Evolutionary conservation across 148 eudicot species (phyloP).

Genomic region (Rhododendron simsii): DNA sequence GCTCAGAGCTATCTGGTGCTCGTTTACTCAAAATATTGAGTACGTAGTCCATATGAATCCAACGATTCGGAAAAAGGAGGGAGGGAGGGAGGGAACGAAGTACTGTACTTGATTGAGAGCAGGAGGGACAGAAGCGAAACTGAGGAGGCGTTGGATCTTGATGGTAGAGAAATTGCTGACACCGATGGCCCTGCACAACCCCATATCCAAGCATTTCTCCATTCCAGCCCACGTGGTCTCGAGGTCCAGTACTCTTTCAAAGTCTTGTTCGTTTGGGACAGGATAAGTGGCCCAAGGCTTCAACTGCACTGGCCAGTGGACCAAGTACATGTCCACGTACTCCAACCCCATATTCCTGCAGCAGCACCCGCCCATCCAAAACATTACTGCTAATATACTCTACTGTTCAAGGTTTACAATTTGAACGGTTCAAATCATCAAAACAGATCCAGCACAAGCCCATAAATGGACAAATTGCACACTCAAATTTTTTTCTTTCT

Average conservation of each 20-base stretch:
- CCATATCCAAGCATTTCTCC: constrained; percentile 55
- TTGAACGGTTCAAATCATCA: no score
- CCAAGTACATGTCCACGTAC: constrained; percentile 56
- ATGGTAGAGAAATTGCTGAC: constrained; percentile 58
- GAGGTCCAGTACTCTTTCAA: constrained; percentile 34
- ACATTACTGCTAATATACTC: no score
- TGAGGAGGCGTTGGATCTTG: constrained; percentile 36
- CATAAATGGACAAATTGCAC: no score
- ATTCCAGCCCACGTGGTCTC: constrained; percentile 53
- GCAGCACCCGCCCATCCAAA: not conserved
- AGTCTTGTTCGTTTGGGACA: constrained; percentile 54
- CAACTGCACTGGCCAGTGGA: constrained; percentile 61
- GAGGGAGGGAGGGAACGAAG: not conserved
- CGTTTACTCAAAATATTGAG: not conserved
- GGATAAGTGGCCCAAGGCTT: constrained; percentile 44
- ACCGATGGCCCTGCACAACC: constrained; percentile 53
- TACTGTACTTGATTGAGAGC: constrained; percentile 50
- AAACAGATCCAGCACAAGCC: no score
- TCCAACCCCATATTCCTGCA: constrained; percentile 49
- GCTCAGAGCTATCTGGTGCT: no score
- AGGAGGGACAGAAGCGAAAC: constrained; percentile 44
- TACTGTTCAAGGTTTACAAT: no score
- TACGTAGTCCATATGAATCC: no score
- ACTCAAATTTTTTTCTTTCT: no score
- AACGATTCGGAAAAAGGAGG: not conserved